These are phyloP conservation scores for Lophiotrema nucula DNA, from an alignment of 495 filamentous ascomycete species.

Conservation along the genomic window DNA sequence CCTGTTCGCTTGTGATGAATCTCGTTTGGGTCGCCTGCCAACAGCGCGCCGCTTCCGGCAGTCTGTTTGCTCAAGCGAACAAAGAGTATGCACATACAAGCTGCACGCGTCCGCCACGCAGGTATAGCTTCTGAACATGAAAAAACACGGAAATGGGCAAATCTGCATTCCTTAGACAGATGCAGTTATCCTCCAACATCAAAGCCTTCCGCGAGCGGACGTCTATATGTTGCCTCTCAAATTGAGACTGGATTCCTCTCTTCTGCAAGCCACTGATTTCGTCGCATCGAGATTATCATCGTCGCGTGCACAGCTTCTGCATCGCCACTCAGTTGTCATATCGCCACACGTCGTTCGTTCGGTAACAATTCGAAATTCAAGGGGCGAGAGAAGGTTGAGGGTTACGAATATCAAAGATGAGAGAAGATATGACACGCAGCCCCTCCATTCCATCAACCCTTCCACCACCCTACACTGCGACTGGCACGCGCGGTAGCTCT, in stretches of 20 bases:
- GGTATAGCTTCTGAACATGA: neutral
- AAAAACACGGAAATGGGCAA: neutral
- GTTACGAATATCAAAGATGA: no score
- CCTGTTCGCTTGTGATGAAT: neutral
- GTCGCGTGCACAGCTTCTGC: neutral
- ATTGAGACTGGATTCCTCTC: neutral
- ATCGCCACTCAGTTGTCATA: neutral
- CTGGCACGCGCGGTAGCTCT: constrained; percentile 3
- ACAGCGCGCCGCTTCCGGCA: neutral
- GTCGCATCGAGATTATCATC: neutral
- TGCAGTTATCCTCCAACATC: neutral
- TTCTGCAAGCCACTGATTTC: no score
- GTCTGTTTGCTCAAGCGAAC: constrained; percentile 1
- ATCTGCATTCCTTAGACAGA: constrained; percentile 16
- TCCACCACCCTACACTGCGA: constrained; percentile 13
- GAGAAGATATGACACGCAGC: neutral
- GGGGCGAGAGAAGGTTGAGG: neutral
- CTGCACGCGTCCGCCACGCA: constrained; percentile 15
- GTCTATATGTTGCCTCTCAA: constrained; percentile 7
- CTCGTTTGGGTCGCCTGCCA: neutral
- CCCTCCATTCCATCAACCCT: constrained; percentile 2
- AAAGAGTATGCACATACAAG: neutral
- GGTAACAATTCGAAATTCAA: neutral
- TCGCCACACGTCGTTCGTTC: neutral
- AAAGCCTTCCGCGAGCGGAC: constrained; percentile 9